These are phyloP conservation scores for Starmerella geochares DNA, from an alignment of 805 yeast species.

Conservation along the genomic window DNA sequence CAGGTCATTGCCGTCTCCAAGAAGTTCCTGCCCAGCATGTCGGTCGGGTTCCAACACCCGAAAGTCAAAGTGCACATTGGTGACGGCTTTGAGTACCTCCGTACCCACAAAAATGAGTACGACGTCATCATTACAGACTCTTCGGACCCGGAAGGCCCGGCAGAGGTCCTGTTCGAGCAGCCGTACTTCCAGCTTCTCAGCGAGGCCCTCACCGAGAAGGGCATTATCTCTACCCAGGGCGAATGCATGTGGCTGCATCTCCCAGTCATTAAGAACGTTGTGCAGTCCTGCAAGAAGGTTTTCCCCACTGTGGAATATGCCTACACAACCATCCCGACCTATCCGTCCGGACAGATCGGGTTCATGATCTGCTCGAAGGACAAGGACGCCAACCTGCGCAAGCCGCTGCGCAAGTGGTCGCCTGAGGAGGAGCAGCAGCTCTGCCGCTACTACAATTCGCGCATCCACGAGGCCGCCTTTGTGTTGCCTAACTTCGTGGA, in stretches of 20 bases:
- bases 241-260: constrained; percentile 82
- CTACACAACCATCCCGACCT: constrained; percentile 76
- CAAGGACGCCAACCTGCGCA: constrained; percentile 36
- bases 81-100: constrained; percentile 94
- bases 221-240: constrained; percentile 83
- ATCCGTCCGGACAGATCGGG: constrained; percentile 83
- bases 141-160: constrained; percentile 98
- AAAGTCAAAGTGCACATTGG: constrained; percentile 85
- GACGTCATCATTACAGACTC: constrained; percentile 96
- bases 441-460: constrained; percentile 55
- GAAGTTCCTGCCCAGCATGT: constrained; percentile 77
- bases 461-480: constrained; percentile 62
- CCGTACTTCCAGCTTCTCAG: constrained; percentile 76
- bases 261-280: constrained; percentile 64
- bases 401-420: constrained; percentile 43
- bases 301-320: constrained; percentile 76
- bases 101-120: constrained; percentile 70
- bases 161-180: constrained; percentile 84
- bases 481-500: constrained; percentile 72
- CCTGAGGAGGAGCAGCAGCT: constrained; percentile 39
- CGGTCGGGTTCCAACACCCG: constrained; percentile 75
- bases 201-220: constrained; percentile 85
- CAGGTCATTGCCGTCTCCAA: constrained; percentile 80
- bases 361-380: constrained; percentile 62
- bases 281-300: constrained; percentile 61